A percentile compares a stretch with the other conserved stretches of the same genome.
phyloP scores from a whole-genome alignment of 2,329 filamentous ascomycete species.

The Fusarium brevicatenulatum region DNA sequence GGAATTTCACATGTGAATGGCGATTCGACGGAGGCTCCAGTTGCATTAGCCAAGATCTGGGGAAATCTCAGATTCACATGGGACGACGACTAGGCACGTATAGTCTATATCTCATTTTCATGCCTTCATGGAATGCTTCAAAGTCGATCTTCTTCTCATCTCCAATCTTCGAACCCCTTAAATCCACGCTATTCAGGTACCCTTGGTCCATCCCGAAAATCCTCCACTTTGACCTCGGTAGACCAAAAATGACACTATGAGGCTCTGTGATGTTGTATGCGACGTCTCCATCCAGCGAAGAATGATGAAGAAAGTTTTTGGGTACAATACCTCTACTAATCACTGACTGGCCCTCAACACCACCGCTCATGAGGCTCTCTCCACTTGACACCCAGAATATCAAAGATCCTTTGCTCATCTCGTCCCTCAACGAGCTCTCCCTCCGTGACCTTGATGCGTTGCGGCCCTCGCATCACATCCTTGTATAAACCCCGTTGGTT shows the following conservation, averaged over 20 bases:
- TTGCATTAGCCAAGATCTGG: conserved; percentile 31
- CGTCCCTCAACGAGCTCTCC: conserved; percentile 78
- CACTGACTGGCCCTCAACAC: conserved; percentile 61
- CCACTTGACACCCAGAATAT: conserved; percentile 85
- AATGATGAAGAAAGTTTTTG: background rate
- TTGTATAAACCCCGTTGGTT: conserved; percentile 85
- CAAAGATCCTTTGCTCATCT: conserved; percentile 84
- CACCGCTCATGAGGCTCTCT: conserved; percentile 79
- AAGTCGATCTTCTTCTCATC: background rate
- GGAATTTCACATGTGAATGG: conserved; percentile 35
- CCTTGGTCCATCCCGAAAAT: conserved; percentile 14
- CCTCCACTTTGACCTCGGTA: conserved; percentile 38
- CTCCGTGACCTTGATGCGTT: conserved; percentile 69
- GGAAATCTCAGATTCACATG: conserved; percentile 30
- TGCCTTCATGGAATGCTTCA: background rate
- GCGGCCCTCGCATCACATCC: conserved; percentile 70
- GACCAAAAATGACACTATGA: conserved; percentile 18
- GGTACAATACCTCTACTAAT: background rate
- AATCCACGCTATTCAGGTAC: conserved; percentile 25
- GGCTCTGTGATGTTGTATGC: conserved; percentile 7
- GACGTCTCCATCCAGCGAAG: background rate
- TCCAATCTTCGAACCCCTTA: conserved; percentile 8
- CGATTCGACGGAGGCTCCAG: conserved; percentile 10
- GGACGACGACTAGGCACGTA: background rate
- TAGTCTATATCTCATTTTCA: background rate